These are phyloP conservation scores for Paecilomyces dactylethromorphus DNA, from an alignment of 2,329 filamentous ascomycete species.

Conservation along the genomic window DNA sequence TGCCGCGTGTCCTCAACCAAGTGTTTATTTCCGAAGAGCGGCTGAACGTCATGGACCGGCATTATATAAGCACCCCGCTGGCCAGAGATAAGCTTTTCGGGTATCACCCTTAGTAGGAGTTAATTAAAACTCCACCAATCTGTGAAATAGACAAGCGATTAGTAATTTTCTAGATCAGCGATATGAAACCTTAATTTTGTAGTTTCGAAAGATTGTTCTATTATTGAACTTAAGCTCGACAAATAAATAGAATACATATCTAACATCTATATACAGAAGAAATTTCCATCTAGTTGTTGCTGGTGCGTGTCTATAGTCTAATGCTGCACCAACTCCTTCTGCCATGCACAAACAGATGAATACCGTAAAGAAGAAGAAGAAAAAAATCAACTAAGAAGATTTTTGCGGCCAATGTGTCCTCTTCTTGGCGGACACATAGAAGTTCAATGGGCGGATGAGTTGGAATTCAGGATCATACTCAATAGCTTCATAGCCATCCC, in stretches of 20 bases:
- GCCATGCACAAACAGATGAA: background rate
- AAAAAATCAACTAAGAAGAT: background rate
- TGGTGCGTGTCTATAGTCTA: background rate
- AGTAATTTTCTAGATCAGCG: background rate
- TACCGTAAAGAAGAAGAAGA: background rate
- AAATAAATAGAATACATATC: background rate
- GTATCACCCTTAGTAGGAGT: no score
- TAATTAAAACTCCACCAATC: no score
- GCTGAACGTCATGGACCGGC: background rate
- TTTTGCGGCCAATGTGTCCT: slow-evolving; percentile 43
- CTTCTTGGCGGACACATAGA: slow-evolving; percentile 47
- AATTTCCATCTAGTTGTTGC: background rate
- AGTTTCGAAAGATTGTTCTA: no score
- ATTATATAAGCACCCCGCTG: background rate
- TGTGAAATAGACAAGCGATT: no score
- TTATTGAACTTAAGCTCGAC: no score
- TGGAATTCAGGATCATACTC: slow-evolving; percentile 57
- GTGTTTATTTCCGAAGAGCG: background rate
- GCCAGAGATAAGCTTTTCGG: no score
- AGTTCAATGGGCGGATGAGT: slow-evolving; percentile 49
- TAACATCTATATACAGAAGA: background rate
- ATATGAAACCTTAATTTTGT: background rate
- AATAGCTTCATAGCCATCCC: slow-evolving; percentile 44
- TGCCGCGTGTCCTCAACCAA: background rate
- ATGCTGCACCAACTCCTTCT: background rate